Evolutionary conservation across 306 rosid species (phyloP), one percentile per base, ranked within the genome.

Genomic region (Malus fusca): DNA sequence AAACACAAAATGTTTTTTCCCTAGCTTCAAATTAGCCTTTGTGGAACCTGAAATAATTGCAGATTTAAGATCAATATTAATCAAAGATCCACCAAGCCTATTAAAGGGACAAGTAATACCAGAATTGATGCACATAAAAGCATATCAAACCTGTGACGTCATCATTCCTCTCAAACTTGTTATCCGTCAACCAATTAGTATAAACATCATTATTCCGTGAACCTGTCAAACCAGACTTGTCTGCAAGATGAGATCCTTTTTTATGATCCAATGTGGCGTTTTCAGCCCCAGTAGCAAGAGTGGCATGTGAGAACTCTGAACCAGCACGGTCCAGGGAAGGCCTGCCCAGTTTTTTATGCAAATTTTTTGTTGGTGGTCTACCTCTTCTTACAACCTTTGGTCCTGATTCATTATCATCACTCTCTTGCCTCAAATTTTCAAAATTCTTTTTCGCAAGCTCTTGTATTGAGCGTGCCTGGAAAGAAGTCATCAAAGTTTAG

Each of bases 391-490:
- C 86, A 2, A 89, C 75, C 78, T 86, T 87, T 25, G 86, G 84
- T 74, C 82, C 91, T 68, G 82, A 86, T 52, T 87, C 90, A 68
- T 85, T 80, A 78, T 82, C 88, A 80, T 85, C 91, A 77, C 94
- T 85, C 61, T 84, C 94, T 82, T 87, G 94, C 81, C 94, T 87
- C 81, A 89, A 78, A 82, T 84, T 84, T 77, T 84, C 85, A 61
- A 87, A 89, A 71, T 72, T 82, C 87, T 85, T 89, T 80, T 78
- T 82, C 44, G 91, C 91, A 81, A 89, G 84, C 76, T 89, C 94
- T 4, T 80, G 91, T 74, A 89, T 89, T 58, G 94, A 82, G 71
- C 91, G 87, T 26, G 94, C 94, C 94, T 87, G 85, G 44, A 40
- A 78, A 77, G 23, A 78, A 66, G 48, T 35, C 42, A 66, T n/a